Evolutionary conservation across 108 stramenopile species (phyloP).

Genomic region (Ochromonas danica): DNA sequence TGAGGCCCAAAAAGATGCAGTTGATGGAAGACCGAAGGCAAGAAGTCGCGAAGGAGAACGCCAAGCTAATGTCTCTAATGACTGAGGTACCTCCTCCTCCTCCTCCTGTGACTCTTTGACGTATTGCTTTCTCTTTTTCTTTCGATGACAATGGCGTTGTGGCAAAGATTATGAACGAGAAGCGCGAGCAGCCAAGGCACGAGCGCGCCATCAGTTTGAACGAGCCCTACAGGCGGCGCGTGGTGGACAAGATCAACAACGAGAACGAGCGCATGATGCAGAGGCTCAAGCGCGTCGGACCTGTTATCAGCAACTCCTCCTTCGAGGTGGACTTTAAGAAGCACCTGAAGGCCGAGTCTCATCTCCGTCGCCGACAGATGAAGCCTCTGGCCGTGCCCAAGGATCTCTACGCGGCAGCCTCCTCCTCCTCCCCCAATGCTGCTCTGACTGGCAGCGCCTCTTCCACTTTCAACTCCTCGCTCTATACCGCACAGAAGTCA

Average conservation of each 20-base stretch:
- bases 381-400: not conserved
- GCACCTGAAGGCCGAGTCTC: not conserved
- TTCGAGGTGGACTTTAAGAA: conserved; percentile 19
- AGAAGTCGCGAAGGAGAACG: conserved; percentile 24
- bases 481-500: not conserved
- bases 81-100: not conserved
- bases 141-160: too few relatives aligned
- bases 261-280: conserved; percentile 24
- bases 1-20: conserved; percentile 27
- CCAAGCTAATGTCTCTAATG: conserved; percentile 16
- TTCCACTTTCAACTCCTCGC: not conserved
- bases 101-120: not conserved
- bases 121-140: too few relatives aligned
- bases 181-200: conserved; percentile 28
- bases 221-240: not conserved
- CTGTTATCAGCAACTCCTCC: not conserved
- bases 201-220: conserved; percentile 1
- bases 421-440: too few relatives aligned
- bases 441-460: not conserved
- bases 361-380: not conserved
- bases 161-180: conserved; percentile 23
- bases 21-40: conserved; percentile 28
- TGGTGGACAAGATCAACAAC: not conserved
- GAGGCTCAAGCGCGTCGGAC: not conserved
- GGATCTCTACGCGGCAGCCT: conserved; percentile 6